These are phyloP conservation scores for Pleurotus eryngii DNA, from an alignment of 768 basidiomycete species.

Conservation along the genomic window DNA sequence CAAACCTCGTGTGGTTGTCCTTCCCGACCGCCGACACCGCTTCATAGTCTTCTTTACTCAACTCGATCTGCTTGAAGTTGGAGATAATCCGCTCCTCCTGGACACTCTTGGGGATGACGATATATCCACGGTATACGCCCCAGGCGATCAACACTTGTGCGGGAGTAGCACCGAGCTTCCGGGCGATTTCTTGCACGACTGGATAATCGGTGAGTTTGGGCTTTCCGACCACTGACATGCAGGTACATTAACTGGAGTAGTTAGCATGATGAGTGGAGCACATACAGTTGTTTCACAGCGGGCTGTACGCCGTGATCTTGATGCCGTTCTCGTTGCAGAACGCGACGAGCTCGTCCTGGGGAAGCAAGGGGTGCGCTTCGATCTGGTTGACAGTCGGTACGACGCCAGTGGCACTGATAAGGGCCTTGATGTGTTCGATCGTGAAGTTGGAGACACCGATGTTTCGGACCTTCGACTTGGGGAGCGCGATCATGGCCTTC, in stretches of 20 bases:
- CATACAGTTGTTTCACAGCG: conserved; percentile 77
- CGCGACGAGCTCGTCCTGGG: conserved; percentile 67
- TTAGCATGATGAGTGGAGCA: neutral
- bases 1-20: conserved; percentile 40
- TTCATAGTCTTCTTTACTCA: conserved; percentile 66
- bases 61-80: conserved; percentile 74
- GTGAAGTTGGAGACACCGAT: conserved; percentile 86
- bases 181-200: conserved; percentile 58
- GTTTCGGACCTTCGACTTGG: conserved; percentile 60
- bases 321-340: conserved; percentile 71
- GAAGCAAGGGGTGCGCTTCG: conserved; percentile 79
- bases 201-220: conserved; percentile 69
- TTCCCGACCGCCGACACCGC: conserved; percentile 49
- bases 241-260: neutral
- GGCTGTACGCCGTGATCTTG: conserved; percentile 63
- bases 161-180: conserved; percentile 58
- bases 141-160: conserved; percentile 86
- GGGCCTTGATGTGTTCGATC: conserved; percentile 57
- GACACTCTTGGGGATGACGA: conserved; percentile 84
- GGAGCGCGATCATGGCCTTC: conserved; percentile 74
- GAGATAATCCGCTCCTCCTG: conserved; percentile 65
- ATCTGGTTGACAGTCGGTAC: conserved; percentile 71
- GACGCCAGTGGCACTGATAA: conserved; percentile 68
- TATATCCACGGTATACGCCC: conserved; percentile 71
- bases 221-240: conserved; percentile 46